Base-by-base conservation (phyloP, 1,284 basidiomycete genomes). In the Rhodotorula sp. region DNA sequence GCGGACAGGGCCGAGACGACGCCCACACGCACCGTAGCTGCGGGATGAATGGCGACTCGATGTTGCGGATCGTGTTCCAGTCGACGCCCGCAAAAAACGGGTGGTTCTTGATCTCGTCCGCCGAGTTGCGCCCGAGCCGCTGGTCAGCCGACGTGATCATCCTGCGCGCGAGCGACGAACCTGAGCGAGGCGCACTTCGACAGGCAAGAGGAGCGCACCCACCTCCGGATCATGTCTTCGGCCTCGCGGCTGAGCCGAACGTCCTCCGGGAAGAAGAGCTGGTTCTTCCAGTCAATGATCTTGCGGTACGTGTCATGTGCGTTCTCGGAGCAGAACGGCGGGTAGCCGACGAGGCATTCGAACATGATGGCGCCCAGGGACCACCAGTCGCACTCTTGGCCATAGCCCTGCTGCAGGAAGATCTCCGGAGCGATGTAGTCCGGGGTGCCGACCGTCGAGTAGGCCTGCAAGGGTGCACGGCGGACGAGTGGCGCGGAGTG, bases 381-480 rank as follows among this genome's bases (percentile, higher is more conserved):
- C 77, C 77, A 77, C 75, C 74, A 78, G 53, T 76, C 76, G 66
- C 76, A 76, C 81, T 97, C 95, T 81, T 97, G 94, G 62, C 94
- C 93, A 77, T 99, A 99, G 4, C 95, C 95, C 79, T 96, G 91
- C 83, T 96, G 90, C 79, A 95, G 82, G 85, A 99, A 99, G 79
- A 99, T 96, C 79, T 99, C 95, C 2, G 95, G 95, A 0, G 96
- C 94, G 76, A 99, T 99, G 85, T 99, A 99, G 81, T 99, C 95
- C 1, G 96, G 96, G 30, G 95, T 95, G 71, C 96, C 96, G 75
- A 99, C 96, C 34, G 95, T 99, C 3, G 94, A 98, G 80, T 94
- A 99, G 3, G 95, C 95, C 90, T 92, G 65, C 10, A 28, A 2
- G n/a, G 6, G 15, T 30, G 4, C 24, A 64, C 34, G 28, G 50